Evolutionary conservation across 495 filamentous ascomycete species (phyloP).

Genomic region (Coniosporium apollinis): DNA sequence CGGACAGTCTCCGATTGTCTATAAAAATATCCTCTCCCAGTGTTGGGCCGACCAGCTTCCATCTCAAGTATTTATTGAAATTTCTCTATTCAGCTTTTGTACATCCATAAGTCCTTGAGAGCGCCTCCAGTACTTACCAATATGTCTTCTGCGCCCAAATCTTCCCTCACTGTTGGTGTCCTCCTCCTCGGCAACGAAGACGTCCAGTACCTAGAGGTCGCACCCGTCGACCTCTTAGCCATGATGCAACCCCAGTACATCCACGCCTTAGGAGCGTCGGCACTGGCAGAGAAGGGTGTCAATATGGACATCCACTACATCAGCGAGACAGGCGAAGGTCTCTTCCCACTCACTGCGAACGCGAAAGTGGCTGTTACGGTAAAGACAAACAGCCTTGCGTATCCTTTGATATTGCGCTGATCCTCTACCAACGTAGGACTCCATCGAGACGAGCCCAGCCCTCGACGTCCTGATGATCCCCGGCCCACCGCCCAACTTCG

Average conservation of each 20-base stretch:
- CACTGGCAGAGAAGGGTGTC: not conserved
- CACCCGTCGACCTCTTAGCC: constrained; percentile 4
- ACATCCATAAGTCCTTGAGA: too few relatives aligned
- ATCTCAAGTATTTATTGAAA: too few relatives aligned
- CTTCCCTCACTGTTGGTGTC: not conserved
- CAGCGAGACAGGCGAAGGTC: not conserved
- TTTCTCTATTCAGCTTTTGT: too few relatives aligned
- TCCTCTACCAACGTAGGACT: not conserved
- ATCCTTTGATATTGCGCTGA: too few relatives aligned
- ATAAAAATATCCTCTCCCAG: too few relatives aligned
- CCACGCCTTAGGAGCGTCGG: not conserved
- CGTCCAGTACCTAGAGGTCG: constrained; percentile 3
- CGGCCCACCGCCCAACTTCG: constrained; percentile 22
- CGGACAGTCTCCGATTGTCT: too few relatives aligned
- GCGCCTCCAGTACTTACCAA: too few relatives aligned
- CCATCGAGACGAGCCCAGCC: constrained; percentile 7
- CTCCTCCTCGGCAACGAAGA: not conserved
- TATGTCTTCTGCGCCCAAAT: too few relatives aligned
- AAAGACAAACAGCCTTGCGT: too few relatives aligned
- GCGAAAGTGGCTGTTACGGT: too few relatives aligned
- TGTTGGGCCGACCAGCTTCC: too few relatives aligned
- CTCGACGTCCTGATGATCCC: constrained; percentile 19
- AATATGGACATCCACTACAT: not conserved
- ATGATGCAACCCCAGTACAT: not conserved
- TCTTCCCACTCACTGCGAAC: too few relatives aligned